phyloP scores from a whole-genome alignment of 805 yeast genomes.

The Ogataea minuta region DNA sequence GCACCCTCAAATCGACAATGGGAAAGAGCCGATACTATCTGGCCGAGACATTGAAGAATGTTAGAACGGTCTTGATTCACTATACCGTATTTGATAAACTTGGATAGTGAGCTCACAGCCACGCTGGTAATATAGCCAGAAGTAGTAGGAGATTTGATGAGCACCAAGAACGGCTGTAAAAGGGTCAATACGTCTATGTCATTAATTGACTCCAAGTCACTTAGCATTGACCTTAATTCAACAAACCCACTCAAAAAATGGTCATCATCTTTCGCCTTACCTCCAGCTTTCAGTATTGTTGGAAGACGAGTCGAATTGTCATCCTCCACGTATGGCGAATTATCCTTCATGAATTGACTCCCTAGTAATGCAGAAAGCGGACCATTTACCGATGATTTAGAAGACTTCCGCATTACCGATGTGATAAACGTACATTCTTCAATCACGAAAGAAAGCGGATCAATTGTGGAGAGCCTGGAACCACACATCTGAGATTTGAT shows the following conservation, averaged over 20 bases:
- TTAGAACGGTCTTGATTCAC: slow-evolving; percentile 56
- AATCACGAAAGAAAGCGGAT: slow-evolving; percentile 77
- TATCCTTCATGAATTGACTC: slow-evolving; percentile 39
- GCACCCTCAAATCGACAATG: slow-evolving; percentile 96
- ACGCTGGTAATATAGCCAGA: slow-evolving; percentile 83
- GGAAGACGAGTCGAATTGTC: slow-evolving; percentile 29
- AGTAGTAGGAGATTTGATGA: slow-evolving; percentile 79
- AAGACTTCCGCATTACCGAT: slow-evolving; percentile 85
- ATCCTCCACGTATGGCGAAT: slow-evolving; percentile 30
- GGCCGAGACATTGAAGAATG: slow-evolving; percentile 56
- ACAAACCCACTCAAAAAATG: slow-evolving; percentile 78
- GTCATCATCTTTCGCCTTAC: slow-evolving; percentile 37
- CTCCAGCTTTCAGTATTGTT: slow-evolving; percentile 22
- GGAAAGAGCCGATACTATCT: slow-evolving; percentile 72
- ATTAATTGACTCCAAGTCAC: slow-evolving; percentile 49
- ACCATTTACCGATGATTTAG: slow-evolving; percentile 58
- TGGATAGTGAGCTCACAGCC: slow-evolving; percentile 73
- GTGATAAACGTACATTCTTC: slow-evolving; percentile 85
- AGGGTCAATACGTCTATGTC: slow-evolving; percentile 70
- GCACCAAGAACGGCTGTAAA: slow-evolving; percentile 81
- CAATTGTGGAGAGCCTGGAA: slow-evolving; percentile 43
- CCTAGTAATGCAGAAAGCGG: slow-evolving; percentile 86
- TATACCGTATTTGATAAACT: slow-evolving; percentile 68
- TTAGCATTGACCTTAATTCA: slow-evolving; percentile 69
- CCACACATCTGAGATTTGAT: slow-evolving; percentile 1